These are phyloP conservation scores for Centella asiatica DNA, from an alignment of 129 eudicot species.

Conservation along the genomic window DNA sequence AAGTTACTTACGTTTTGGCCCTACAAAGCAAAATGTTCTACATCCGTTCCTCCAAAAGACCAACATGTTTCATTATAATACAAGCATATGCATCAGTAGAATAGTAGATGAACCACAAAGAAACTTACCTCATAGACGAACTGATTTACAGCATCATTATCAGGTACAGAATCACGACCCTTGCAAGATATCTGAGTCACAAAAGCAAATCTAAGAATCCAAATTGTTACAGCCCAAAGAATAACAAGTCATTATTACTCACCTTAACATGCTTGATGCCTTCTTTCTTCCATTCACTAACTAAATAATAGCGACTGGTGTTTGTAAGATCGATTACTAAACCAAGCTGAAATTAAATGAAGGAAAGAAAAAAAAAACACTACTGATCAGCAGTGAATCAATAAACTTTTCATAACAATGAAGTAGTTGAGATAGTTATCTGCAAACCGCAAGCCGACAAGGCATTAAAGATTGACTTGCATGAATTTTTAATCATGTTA, in stretches of 20 bases:
- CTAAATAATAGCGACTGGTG: slow-evolving; percentile 79
- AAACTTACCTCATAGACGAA: slow-evolving; percentile 74
- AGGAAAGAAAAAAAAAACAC: neutral
- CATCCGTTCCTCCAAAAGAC: neutral
- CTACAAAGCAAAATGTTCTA: too few species aligned
- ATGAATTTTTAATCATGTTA: neutral
- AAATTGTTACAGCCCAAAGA: slow-evolving; percentile 13
- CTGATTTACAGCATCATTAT: slow-evolving; percentile 83
- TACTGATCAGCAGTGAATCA: neutral
- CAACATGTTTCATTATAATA: neutral
- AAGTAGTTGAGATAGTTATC: neutral
- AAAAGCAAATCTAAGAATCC: slow-evolving; percentile 11
- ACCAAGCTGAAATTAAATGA: slow-evolving; percentile 69
- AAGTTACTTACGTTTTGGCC: too few species aligned
- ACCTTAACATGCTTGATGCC: slow-evolving; percentile 98
- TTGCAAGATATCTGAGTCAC: slow-evolving; percentile 69
- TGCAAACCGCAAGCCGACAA: neutral
- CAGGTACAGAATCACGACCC: slow-evolving; percentile 99
- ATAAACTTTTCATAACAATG: neutral
- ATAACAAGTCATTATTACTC: slow-evolving; percentile 15
- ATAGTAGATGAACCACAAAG: slow-evolving; percentile 1
- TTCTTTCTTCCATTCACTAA: slow-evolving; percentile 72
- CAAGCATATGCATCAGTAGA: neutral
- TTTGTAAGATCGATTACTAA: slow-evolving; percentile 93
- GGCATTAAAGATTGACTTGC: neutral